Evolutionary conservation across 1,284 basidiomycete species (phyloP).

Genomic region (Ceratobasidium theobromae): DNA sequence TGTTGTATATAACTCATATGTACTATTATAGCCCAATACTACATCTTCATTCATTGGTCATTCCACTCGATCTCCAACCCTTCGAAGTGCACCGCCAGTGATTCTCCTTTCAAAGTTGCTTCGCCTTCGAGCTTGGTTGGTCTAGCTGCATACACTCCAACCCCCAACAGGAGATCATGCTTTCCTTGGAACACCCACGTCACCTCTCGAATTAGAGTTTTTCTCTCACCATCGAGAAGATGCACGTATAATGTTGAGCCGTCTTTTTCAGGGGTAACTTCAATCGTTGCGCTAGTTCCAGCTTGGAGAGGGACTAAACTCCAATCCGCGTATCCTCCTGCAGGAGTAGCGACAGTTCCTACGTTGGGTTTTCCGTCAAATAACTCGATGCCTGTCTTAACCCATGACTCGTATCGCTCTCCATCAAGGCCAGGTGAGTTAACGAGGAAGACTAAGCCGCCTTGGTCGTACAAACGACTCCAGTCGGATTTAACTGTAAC

Average conservation of each 20-base stretch:
- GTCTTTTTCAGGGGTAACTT: slow-evolving; percentile 36
- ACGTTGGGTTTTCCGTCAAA: slow-evolving; percentile 38
- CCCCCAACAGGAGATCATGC: slow-evolving; percentile 32
- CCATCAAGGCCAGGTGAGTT: slow-evolving; percentile 24
- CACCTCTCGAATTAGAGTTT: slow-evolving; percentile 38
- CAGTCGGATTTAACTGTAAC: slow-evolving; percentile 39
- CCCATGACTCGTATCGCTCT: slow-evolving; percentile 34
- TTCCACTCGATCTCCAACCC: slow-evolving; percentile 29
- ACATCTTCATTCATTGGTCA: neutral
- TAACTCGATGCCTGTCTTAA: slow-evolving; percentile 41
- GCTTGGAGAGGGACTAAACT: slow-evolving; percentile 36
- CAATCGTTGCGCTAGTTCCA: slow-evolving; percentile 33
- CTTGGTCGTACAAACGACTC: slow-evolving; percentile 41
- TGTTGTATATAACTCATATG: neutral
- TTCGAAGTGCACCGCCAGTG: slow-evolving; percentile 34
- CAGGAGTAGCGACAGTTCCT: slow-evolving; percentile 39
- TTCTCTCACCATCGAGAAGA: slow-evolving; percentile 35
- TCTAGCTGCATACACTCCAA: slow-evolving; percentile 40
- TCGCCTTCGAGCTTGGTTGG: slow-evolving; percentile 36
- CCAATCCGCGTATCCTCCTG: slow-evolving; percentile 38
- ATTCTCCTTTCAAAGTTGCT: slow-evolving; percentile 27
- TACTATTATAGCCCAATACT: neutral
- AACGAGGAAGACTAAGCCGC: slow-evolving; percentile 38
- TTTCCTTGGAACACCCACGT: slow-evolving; percentile 40
- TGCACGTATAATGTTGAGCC: slow-evolving; percentile 39